Evolutionary conservation across 257 asterid genomes (phyloP).

Genomic region (Solanum virginianum): DNA sequence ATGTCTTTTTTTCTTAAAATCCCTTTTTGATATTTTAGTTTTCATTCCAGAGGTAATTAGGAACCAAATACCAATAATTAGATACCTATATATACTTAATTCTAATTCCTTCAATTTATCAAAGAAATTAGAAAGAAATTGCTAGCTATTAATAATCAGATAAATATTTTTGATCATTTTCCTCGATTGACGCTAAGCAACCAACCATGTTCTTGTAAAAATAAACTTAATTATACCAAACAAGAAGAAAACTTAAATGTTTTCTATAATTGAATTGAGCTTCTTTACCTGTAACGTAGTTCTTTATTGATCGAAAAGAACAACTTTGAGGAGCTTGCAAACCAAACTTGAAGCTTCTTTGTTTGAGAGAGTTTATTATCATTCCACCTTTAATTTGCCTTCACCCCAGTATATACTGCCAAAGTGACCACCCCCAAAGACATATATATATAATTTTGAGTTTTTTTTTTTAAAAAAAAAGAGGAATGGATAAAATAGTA

Average conservation of each 20-base stretch:
- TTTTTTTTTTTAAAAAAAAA: not conserved
- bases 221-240: not conserved
- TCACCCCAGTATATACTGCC: not conserved
- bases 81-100: not conserved
- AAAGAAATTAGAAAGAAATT: not conserved
- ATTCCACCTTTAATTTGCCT: not conserved
- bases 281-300: not conserved
- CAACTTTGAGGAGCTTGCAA: not conserved
- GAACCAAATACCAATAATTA: not conserved
- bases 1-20: not conserved
- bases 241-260: not conserved
- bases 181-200: not conserved
- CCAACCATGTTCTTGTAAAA: not conserved
- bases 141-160: not conserved
- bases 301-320: not conserved
- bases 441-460: not conserved
- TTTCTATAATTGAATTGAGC: not conserved
- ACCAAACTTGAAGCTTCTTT: not conserved
- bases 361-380: not conserved
- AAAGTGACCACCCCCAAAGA: not conserved
- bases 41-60: not conserved
- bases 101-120: not conserved
- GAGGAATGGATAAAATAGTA: conserved; percentile 6
- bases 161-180: not conserved
- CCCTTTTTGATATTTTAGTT: not conserved